Base-by-base conservation (phyloP, 805 yeast species). In the Zygosaccharomyces lentus region DNA sequence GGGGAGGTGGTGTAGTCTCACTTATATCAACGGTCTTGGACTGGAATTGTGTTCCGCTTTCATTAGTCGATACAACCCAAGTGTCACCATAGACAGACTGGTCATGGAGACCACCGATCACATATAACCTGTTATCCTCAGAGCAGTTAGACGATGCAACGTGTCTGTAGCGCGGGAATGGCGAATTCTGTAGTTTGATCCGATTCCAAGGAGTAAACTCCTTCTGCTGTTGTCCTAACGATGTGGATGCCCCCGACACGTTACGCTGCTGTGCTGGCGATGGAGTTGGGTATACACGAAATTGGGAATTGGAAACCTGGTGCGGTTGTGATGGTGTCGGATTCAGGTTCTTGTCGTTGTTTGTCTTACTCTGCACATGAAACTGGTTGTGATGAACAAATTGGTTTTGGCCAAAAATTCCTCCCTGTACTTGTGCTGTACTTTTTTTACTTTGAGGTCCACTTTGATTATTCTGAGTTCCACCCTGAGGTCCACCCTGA, bases 91-190 rank as follows among this genome's bases (percentile, higher is more conserved):
- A 87, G 5, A 91, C 96, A 15, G 91, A 82, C 46, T 87, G 87
- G 44, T 90, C 96, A 60, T 90, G 84, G 40, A 93, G 72, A 7
- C 99, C 99, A 34, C 99, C 99, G 87, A 93, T 90, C 17, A 93
- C 75, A 62, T 80, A 88, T 16, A 89, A 70, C 49, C 88, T 93
- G 44, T 87, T 87, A 45, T 82, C 82, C 25, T 87, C 89, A 10
- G 93, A 81, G 5, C 88, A 76, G 19, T 80, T 69, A 19, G 84
- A 70, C 2, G 95, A 86, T 0, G 93, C 83, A 1, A 95, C 87
- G 66, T 91, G 98, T 56, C 97, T 83, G 63, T 88, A 89, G 36
- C 99, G 78, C 2, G 99, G 98, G 61, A 91, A 89, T 1, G 98
- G 99, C 2, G 93, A 85, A 53, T 80, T 76, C 47, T 70, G 70